Base-by-base conservation (phyloP, 1,284 basidiomycete genomes). In the Trichosporon faecale region DNA sequence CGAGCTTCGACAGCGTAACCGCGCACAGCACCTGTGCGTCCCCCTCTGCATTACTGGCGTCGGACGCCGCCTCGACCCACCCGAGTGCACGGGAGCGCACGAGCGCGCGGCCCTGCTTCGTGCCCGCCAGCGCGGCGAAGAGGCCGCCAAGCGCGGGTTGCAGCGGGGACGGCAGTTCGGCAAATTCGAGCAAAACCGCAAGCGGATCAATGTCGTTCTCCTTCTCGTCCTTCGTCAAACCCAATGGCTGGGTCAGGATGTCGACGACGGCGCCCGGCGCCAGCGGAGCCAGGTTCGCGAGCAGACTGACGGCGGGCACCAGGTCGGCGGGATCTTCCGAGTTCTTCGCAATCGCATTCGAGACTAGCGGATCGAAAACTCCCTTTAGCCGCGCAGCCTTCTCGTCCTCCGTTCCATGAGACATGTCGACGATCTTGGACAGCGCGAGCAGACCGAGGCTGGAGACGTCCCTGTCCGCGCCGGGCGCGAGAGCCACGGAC, bases 1-100 rank as follows among this genome's bases (percentile, higher is more conserved):
- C 88, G 29, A 93, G 83, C 81, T 95, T 96, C 76, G 92, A 87
- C 7, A 94, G 85, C 2, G 91, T 90, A 27, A 93, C 88, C 1
- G 89, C 88, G 11, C 90, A 88, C 5, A 89, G 86, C 68, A 73
- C 89, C 7, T 37, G 23, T 1, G 71, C 70, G 12, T 74, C 73
- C 85, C 35, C 82, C 79, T 33, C 84, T 21, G 72, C 46, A 11
- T 65, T 64, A 8, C 66, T 44, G 31, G 68, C 16, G 0, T 72
- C 84, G 70, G 88, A 85, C 21, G 85, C 87, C 0, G 76, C 75
- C 57, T 69, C 65, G 37, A 79, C 25, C 76, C 76, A 76, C 61
- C 74, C 76, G 69, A 76, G 46, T 21, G 76, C 69, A 67, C 90
- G 85, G 21, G 87, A 76, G 8, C 88, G 84, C 65, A 94, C 84